A percentile compares a stretch with the other conserved stretches of the same genome.
These are phyloP conservation scores for Macrocybe gigantea DNA, from an alignment of 768 basidiomycete species.

Conservation along the genomic window DNA sequence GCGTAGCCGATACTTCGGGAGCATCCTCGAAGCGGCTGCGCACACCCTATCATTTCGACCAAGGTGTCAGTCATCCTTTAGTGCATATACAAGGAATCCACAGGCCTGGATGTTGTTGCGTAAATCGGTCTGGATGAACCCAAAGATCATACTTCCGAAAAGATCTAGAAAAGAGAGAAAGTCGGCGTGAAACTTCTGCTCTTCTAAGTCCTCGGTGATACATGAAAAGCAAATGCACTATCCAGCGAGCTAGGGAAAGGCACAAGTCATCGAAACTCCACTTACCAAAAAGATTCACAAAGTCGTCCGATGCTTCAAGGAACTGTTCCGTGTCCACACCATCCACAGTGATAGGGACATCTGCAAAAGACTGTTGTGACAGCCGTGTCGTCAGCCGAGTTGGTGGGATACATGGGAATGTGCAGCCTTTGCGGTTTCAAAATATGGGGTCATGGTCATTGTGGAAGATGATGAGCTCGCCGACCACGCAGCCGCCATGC, in stretches of 20 bases:
- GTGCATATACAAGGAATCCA: slow-evolving; percentile 9
- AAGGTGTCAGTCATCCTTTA: slow-evolving; percentile 1
- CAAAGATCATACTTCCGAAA: slow-evolving; percentile 63
- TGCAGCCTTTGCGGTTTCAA: slow-evolving; percentile 57
- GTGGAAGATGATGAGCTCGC: no score
- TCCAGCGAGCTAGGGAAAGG: not conserved
- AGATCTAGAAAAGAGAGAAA: slow-evolving; percentile 39
- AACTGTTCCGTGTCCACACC: slow-evolving; percentile 81
- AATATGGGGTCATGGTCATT: slow-evolving; percentile 46
- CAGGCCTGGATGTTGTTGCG: slow-evolving; percentile 59
- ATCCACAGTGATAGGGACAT: slow-evolving; percentile 67
- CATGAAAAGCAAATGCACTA: not conserved
- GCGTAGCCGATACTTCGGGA: slow-evolving; percentile 40
- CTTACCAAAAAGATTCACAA: slow-evolving; percentile 69
- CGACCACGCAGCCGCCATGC: no score
- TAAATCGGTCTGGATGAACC: slow-evolving; percentile 69
- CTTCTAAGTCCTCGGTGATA: slow-evolving; percentile 9
- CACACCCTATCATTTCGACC: slow-evolving; percentile 45
- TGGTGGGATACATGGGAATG: slow-evolving; percentile 4
- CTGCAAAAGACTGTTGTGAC: slow-evolving; percentile 68
- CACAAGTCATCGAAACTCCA: not conserved
- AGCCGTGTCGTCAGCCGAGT: not conserved
- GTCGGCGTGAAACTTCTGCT: not conserved
- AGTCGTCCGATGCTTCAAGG: slow-evolving; percentile 84
- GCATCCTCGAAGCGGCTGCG: slow-evolving; percentile 43